Percentiles rank a stretch among this genome's conserved stretches.
Conservation (phyloP, 2,329 filamentous ascomycete genomes). For the Claviceps maximensis region DNA sequence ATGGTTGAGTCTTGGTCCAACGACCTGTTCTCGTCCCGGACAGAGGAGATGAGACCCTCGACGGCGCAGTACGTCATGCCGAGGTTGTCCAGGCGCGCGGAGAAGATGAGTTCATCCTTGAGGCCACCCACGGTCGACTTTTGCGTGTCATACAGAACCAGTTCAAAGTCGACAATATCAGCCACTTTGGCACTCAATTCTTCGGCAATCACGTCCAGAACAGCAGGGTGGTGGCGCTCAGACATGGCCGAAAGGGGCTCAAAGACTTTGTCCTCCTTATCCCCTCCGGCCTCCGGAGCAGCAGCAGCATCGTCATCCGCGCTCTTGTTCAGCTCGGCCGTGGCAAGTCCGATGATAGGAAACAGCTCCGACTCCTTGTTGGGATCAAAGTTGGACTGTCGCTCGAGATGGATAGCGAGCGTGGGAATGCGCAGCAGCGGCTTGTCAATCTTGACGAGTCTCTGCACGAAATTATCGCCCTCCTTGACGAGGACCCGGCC, state of each 20-base stretch:
- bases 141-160: slow-evolving; percentile 94
- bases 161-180: slow-evolving; percentile 83
- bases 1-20: slow-evolving; percentile 70
- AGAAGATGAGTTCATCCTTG: slow-evolving; percentile 90
- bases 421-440: slow-evolving; percentile 88
- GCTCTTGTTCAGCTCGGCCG: slow-evolving; percentile 75
- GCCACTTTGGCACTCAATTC: slow-evolving; percentile 58
- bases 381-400: slow-evolving; percentile 73
- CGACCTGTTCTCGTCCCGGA: slow-evolving; percentile 41
- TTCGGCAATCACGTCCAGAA: slow-evolving; percentile 73
- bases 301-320: slow-evolving; percentile 34
- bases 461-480: slow-evolving; percentile 61
- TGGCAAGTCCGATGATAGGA: slow-evolving; percentile 78
- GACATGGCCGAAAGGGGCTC: slow-evolving; percentile 63
- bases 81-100: slow-evolving; percentile 87
- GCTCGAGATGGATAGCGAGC: slow-evolving; percentile 85
- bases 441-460: slow-evolving; percentile 78
- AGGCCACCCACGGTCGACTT: slow-evolving; percentile 79
- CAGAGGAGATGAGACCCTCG: slow-evolving; percentile 69
- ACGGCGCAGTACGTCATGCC: slow-evolving; percentile 93
- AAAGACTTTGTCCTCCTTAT: slow-evolving; percentile 39
- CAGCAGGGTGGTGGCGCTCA: slow-evolving; percentile 77
- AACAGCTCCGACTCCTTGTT: slow-evolving; percentile 97
- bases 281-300: neutral
- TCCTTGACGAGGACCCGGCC: slow-evolving; percentile 74